These are phyloP conservation scores for Simmondsia chinensis DNA, from an alignment of 148 eudicot species.

Conservation along the genomic window DNA sequence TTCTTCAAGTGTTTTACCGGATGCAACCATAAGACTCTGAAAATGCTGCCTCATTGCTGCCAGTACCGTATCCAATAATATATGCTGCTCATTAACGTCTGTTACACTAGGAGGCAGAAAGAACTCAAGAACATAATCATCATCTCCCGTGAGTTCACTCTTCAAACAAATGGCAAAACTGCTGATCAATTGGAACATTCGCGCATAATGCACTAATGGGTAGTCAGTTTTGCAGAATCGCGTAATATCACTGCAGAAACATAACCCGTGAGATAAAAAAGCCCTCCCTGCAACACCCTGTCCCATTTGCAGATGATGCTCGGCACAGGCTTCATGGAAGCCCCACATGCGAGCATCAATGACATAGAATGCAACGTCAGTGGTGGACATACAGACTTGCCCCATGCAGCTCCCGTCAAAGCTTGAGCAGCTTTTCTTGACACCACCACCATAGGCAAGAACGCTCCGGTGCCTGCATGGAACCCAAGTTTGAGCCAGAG, in stretches of 20 bases:
- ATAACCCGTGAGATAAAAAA: conserved; percentile 1
- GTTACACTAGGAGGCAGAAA: conserved; percentile 36
- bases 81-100: conserved; percentile 20
- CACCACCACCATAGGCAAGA: conserved; percentile 12
- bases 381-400: conserved; percentile 3
- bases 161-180: conserved; percentile 15
- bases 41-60: conserved; percentile 37
- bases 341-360: too few relatives aligned
- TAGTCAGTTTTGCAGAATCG: conserved; percentile 13
- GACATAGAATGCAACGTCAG: not conserved
- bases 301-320: conserved; percentile 6
- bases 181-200: not conserved
- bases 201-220: conserved; percentile 22
- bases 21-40: conserved; percentile 46
- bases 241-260: conserved; percentile 14
- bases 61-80: conserved; percentile 36
- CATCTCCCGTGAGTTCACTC: conserved; percentile 7
- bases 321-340: not conserved
- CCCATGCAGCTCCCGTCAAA: conserved; percentile 1
- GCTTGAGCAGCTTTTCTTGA: conserved; percentile 2
- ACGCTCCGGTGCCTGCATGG: conserved; percentile 15
- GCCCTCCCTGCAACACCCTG: conserved; percentile 13
- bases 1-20: conserved; percentile 15
- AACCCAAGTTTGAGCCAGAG: conserved; percentile 25
- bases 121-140: conserved; percentile 31